Evolutionary conservation across 306 rosid species (phyloP), one percentile per base, ranked within the genome.

Genomic region (Adenanthera pavonina): DNA sequence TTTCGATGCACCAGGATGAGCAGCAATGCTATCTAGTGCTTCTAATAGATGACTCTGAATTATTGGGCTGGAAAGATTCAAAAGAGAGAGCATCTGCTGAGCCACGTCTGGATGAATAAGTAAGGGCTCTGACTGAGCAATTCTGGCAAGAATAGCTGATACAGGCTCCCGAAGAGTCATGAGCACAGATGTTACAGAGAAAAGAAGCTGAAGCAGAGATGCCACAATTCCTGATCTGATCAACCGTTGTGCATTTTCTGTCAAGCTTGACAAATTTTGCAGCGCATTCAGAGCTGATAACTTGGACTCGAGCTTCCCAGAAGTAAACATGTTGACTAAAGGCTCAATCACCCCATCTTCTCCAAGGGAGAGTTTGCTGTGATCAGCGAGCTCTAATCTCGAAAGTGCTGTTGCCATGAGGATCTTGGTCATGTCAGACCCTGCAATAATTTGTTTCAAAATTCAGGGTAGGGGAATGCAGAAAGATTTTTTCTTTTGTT

Each of bases 121-220:
- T 48, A 88, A 40, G 8, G 94, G 80, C 77, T 94, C 98, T 2
- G 97, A 91, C 72, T 90, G 81, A 60, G 97, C 94, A 34, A 94
- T 88, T 84, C 87, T 86, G n/a, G 97, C 97, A 20, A 94, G 94
- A 90, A 94, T 92, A 10, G 90, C 95, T 0, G 98, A 90, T 57
- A 93, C 97, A 16, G 98, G 97, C 83, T 94, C 98, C 8, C 98
- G 85, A 61, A 94, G 92, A 47, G 92, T 90, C 97, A 92, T 92
- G 51, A 94, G 98, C 34, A 90, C 97, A 25, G 98, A 94, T 5
- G 98, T 94, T 2, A 94, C 98, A 2, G 97, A 94, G 83, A 94
- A 94, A 51, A 94, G 98, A 60, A 94, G 97, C 79, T 92, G 97
- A 56, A 94, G 92, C 49, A 94, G 83, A 41, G 91, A 80, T 44